Conservation (phyloP, 2,329 filamentous ascomycete genomes). For the Alternaria infectoria region DNA sequence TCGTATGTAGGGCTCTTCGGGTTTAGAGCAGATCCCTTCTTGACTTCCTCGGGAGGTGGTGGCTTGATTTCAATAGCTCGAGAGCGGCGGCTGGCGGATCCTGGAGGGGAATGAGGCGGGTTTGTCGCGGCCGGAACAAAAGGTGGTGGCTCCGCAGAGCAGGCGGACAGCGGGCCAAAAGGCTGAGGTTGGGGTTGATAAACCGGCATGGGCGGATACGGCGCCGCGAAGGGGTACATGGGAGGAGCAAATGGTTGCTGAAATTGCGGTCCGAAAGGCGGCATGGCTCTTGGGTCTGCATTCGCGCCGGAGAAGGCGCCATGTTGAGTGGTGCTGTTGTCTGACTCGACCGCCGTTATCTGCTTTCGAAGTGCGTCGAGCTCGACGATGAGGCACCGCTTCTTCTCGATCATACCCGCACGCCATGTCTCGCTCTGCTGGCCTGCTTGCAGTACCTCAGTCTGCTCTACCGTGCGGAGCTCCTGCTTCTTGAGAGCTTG, state of each 20-base stretch:
- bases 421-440: slow-evolving; percentile 44
- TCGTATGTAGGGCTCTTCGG: slow-evolving; percentile 51
- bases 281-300: slow-evolving; percentile 10
- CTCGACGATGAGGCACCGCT: slow-evolving; percentile 44
- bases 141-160: slow-evolving; percentile 26
- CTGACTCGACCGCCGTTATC: slow-evolving; percentile 36
- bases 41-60: slow-evolving; percentile 38
- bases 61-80: slow-evolving; percentile 51
- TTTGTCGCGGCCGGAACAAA: slow-evolving; percentile 27
- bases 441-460: slow-evolving; percentile 43
- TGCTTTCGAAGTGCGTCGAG: slow-evolving; percentile 46
- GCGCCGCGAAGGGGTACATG: slow-evolving; percentile 31
- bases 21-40: slow-evolving; percentile 42
- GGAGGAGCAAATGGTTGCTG: slow-evolving; percentile 33
- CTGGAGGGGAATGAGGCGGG: slow-evolving; percentile 36
- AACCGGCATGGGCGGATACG: slow-evolving; percentile 37
- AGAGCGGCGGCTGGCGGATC: slow-evolving; percentile 46
- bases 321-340: slow-evolving; percentile 13
- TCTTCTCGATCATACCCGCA: slow-evolving; percentile 43
- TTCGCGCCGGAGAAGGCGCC: slow-evolving; percentile 16
- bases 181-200: slow-evolving; percentile 26
- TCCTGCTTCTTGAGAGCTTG: slow-evolving; percentile 42
- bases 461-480: slow-evolving; percentile 45
- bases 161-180: slow-evolving; percentile 26
- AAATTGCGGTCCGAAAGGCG: slow-evolving; percentile 31